Evolutionary conservation across 495 filamentous ascomycete genomes (phyloP).

Genomic region (Patellaria atrata): DNA sequence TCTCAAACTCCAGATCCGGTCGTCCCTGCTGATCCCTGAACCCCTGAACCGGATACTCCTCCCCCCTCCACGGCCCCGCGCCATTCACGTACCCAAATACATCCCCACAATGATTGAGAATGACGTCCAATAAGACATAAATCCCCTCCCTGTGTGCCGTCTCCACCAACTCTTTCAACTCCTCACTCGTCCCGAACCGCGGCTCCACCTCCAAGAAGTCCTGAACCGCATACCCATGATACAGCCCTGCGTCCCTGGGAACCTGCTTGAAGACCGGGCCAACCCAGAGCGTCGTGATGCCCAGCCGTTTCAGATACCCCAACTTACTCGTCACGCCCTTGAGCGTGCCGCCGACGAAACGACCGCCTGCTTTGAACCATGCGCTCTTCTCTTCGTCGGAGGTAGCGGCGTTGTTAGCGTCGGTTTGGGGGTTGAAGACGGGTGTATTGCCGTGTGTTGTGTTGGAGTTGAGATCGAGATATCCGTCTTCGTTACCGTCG

Average conservation of each 20-base stretch:
- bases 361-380: constrained; percentile 10
- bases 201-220: constrained; percentile 17
- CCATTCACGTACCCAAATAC: constrained; percentile 16
- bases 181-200: constrained; percentile 16
- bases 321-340: constrained; percentile 16
- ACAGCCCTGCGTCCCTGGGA: constrained; percentile 8
- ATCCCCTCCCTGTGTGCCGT: constrained; percentile 15
- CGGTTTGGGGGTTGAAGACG: constrained; percentile 2
- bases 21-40: constrained; percentile 9
- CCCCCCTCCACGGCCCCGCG: constrained; percentile 9
- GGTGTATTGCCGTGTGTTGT: background rate
- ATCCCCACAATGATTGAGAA: constrained; percentile 19
- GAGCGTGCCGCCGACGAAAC: constrained; percentile 14
- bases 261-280: constrained; percentile 22
- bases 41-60: constrained; percentile 10
- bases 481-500: constrained; percentile 7
- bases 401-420: constrained; percentile 8
- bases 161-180: constrained; percentile 13
- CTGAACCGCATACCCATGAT: constrained; percentile 21
- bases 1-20: constrained; percentile 7
- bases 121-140: constrained; percentile 20
- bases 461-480: constrained; percentile 2
- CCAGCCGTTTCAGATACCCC: constrained; percentile 19
- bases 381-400: background rate
- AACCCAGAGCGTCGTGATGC: constrained; percentile 16